Conservation (phyloP, 2,329 filamentous ascomycete genomes). For the Rutstroemia sp. region DNA sequence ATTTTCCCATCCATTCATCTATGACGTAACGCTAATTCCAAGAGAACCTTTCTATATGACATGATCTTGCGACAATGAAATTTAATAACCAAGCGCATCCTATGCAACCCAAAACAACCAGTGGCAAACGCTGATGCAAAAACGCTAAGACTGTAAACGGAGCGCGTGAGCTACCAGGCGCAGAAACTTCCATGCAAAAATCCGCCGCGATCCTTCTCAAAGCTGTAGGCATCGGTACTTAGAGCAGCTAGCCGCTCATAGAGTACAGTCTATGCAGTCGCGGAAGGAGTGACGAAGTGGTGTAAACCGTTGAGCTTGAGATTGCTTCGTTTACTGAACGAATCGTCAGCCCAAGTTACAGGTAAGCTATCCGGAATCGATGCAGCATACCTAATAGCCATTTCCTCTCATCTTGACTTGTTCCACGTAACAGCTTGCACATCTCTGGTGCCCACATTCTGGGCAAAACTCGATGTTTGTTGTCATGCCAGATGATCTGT, state of each 20-base stretch:
- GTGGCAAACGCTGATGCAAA: background rate
- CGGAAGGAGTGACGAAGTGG: too few relatives aligned
- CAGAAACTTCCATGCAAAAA: too few relatives aligned
- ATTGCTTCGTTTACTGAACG: background rate
- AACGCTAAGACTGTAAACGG: background rate
- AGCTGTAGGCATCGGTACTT: background rate
- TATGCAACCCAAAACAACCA: background rate
- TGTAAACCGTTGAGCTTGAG: too few relatives aligned
- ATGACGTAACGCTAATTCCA: background rate
- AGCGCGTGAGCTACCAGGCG: background rate
- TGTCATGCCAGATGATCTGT: slow-evolving; percentile 2
- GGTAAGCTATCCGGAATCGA: background rate
- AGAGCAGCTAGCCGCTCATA: background rate
- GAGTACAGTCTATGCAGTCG: too few relatives aligned
- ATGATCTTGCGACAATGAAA: background rate
- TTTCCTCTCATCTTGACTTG: background rate
- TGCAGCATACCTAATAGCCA: background rate
- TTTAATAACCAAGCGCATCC: background rate
- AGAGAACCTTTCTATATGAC: background rate
- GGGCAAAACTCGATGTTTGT: background rate
- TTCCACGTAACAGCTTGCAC: background rate
- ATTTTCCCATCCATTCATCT: background rate
- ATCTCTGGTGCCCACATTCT: background rate
- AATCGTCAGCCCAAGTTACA: background rate
- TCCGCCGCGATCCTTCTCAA: background rate